Evolutionary conservation across 2,329 filamentous ascomycete genomes (phyloP).

Genomic region (Aspergillus pseudoterreus): DNA sequence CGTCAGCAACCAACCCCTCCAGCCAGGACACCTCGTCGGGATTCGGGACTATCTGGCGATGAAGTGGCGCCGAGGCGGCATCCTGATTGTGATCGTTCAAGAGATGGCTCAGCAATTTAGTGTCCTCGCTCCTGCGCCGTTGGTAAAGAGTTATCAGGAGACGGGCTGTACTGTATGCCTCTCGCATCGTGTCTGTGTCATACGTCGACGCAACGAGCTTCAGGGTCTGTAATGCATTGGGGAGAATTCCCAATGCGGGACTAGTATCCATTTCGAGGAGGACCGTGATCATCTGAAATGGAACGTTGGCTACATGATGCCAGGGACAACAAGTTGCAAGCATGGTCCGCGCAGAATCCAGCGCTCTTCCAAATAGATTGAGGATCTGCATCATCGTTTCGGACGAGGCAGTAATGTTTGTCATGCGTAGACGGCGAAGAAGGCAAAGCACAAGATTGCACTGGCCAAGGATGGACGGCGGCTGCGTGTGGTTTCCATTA

Average conservation of each 20-base stretch:
- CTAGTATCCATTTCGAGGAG: conserved; percentile 53
- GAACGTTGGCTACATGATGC: conserved; percentile 58
- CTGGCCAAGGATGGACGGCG: conserved; percentile 49
- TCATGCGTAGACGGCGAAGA: conserved; percentile 49
- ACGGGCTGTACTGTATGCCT: conserved; percentile 51
- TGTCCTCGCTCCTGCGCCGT: conserved; percentile 39
- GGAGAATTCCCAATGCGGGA: conserved; percentile 46
- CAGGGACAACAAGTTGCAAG: conserved; percentile 46
- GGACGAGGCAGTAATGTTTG: conserved; percentile 43
- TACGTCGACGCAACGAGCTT: conserved; percentile 40
- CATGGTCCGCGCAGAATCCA: conserved; percentile 46
- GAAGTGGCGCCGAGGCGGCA: neutral
- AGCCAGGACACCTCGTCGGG: conserved; percentile 37
- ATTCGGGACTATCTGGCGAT: conserved; percentile 15
- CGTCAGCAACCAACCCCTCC: conserved; percentile 38
- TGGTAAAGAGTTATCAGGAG: conserved; percentile 52
- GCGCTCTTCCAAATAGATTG: conserved; percentile 38
- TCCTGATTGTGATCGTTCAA: neutral
- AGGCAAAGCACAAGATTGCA: conserved; percentile 54
- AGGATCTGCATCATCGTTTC: conserved; percentile 45
- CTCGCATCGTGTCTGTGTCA: conserved; percentile 45
- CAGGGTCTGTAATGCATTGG: conserved; percentile 49
- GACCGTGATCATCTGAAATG: conserved; percentile 55
- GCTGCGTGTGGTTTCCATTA: conserved; percentile 34
- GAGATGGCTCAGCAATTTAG: conserved; percentile 19